Evolutionary conservation across 352 stramenopile genomes (phyloP).

Genomic region (Pythium rishiriense): DNA sequence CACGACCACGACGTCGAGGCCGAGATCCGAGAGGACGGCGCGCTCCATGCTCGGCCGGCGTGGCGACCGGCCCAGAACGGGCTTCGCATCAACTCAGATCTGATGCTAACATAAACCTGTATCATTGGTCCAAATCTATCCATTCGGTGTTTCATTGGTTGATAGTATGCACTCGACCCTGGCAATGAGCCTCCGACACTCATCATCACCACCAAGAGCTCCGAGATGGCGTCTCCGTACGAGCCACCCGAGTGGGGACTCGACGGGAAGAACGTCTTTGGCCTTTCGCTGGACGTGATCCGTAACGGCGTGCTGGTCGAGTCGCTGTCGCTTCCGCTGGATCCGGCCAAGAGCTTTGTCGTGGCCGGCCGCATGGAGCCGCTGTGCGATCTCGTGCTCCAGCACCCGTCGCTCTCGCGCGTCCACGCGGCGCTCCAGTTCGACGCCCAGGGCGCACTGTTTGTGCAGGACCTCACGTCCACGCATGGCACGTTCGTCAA

Average conservation of each 20-base stretch:
- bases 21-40: not conserved
- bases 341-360: conserved; percentile 39
- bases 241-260: conserved; percentile 50
- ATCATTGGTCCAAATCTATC: too few relatives aligned
- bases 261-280: conserved; percentile 47
- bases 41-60: not conserved
- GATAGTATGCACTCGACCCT: too few relatives aligned
- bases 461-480: conserved; percentile 72
- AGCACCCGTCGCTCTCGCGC: conserved; percentile 78
- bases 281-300: conserved; percentile 69
- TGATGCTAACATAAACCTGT: not conserved
- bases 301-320: conserved; percentile 63
- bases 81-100: conserved; percentile 3
- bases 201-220: not conserved
- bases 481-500: conserved; percentile 88
- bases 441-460: conserved; percentile 59
- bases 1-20: not conserved
- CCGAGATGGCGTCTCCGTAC: conserved; percentile 31
- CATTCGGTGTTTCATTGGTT: not conserved
- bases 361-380: conserved; percentile 61
- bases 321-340: conserved; percentile 36
- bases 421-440: conserved; percentile 77
- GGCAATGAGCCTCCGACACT: too few relatives aligned
- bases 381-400: conserved; percentile 65
- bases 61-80: not conserved